Base-by-base conservation (phyloP, 2,329 filamentous ascomycete species). In the Neonectria faginata region DNA sequence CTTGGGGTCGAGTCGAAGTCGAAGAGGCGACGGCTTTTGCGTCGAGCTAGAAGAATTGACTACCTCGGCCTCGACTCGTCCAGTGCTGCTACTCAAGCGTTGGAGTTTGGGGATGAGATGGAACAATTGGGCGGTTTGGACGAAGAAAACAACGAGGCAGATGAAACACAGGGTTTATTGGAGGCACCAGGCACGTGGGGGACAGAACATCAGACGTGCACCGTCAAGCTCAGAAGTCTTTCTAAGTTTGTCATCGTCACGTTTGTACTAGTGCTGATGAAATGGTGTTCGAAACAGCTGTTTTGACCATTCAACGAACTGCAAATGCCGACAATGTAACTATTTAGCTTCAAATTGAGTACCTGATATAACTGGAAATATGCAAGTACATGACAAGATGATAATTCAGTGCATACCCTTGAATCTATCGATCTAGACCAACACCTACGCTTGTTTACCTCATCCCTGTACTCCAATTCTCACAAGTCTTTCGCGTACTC, bases 401-500 rank as follows among this genome's bases (percentile, higher is more conserved):
- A 11, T 9, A 33, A 39, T 8, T 8, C 9, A 11, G n/a, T 10
- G 4, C 9, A 4, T 1, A 10, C 3, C 18, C n/a, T 10, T 6
- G 4, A 9, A 6, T 51, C 11, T 18, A 51, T 20, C 10, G 2
- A 51, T 22, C 0, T 5, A 2, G 1, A 14, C 10, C 9, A 9
- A 36, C 11, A 18, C 18, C 16, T 18, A 48, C 27, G 4, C 29
- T 12, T 8, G 7, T 8, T 5, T n/a, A 10, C 7, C 22, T 39
- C 36, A 39, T 16, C 36, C 36, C 27, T 52, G 27, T 20, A n/a
- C 14, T 3, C 16, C 20, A 22, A 18, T 16, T 10, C 18, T 25
- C 16, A n/a, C 7, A 6, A 10, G 6, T 3, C 8, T 48, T 18
- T 31, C 31, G 51, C 71, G 70, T 18, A 75, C 64, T 27, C 61